These are phyloP conservation scores for Trifolium subterraneum DNA, from an alignment of 306 rosid genomes.

Conservation along the genomic window DNA sequence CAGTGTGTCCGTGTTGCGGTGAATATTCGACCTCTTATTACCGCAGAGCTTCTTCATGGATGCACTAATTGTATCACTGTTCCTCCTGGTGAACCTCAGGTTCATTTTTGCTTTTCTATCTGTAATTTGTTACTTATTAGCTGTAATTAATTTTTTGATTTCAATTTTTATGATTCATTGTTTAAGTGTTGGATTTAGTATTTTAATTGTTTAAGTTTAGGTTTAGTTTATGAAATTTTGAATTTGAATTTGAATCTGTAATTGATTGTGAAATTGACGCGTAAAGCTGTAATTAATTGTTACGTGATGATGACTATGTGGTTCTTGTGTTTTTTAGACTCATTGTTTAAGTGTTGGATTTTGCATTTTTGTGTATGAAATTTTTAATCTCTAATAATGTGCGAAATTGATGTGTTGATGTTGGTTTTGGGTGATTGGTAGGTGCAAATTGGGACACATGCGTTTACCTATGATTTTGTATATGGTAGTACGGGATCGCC, in stretches of 20 bases:
- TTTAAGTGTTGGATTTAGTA: background rate
- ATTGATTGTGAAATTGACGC: background rate
- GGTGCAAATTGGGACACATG: slow-evolving; percentile 91
- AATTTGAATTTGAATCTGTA: background rate
- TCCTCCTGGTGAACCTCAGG: slow-evolving; percentile 92
- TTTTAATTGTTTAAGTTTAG: too few species aligned
- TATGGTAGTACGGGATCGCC: slow-evolving; percentile 65
- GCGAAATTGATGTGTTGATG: background rate
- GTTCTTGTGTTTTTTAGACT: too few species aligned
- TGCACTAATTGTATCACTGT: slow-evolving; percentile 91
- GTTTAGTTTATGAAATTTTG: background rate
- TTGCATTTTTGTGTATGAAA: background rate
- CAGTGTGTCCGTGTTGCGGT: slow-evolving; percentile 90
- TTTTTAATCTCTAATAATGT: background rate
- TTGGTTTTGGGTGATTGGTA: slow-evolving; percentile 37
- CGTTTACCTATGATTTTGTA: slow-evolving; percentile 85
- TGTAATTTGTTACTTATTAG: background rate
- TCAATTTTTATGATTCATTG: background rate
- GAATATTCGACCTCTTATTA: slow-evolving; percentile 81
- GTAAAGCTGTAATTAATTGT: background rate
- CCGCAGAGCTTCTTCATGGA: slow-evolving; percentile 80
- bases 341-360: too few species aligned
- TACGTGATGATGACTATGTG: too few species aligned
- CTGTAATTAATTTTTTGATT: background rate
- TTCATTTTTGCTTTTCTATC: background rate